A percentile compares a stretch with the other conserved stretches of the same genome.
Evolutionary conservation across 768 basidiomycete species (phyloP).

Genomic region (Termitomyces titanicus): DNA sequence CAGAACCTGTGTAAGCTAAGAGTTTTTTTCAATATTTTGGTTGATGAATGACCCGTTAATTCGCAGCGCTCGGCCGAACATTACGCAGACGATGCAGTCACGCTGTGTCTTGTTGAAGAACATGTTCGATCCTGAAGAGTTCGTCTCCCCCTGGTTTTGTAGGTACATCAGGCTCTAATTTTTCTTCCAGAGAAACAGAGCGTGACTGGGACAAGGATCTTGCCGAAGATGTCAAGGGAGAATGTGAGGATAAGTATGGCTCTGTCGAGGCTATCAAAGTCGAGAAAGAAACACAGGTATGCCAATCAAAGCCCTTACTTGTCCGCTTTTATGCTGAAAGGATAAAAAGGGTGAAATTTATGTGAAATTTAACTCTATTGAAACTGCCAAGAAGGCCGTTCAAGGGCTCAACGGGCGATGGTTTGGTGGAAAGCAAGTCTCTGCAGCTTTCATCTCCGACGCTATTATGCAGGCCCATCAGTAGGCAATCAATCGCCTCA

Average conservation of each 20-base stretch:
- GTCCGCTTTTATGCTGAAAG: background rate
- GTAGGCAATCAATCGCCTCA: slow-evolving; percentile 34
- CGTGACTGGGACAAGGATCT: slow-evolving; percentile 96
- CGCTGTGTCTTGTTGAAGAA: slow-evolving; percentile 86
- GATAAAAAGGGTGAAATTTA: slow-evolving; percentile 90
- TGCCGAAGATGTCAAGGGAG: slow-evolving; percentile 92
- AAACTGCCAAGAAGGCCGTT: slow-evolving; percentile 78
- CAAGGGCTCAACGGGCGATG: slow-evolving; percentile 93
- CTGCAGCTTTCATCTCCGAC: slow-evolving; percentile 87
- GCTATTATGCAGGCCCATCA: slow-evolving; percentile 92
- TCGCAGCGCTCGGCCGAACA: slow-evolving; percentile 67
- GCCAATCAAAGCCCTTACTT: background rate
- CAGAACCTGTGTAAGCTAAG: slow-evolving; percentile 56
- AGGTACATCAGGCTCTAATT: background rate
- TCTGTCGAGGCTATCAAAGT: slow-evolving; percentile 84
- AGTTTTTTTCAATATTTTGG: background rate
- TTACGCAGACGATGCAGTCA: slow-evolving; percentile 86
- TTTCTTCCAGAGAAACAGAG: slow-evolving; percentile 75
- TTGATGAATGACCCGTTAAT: slow-evolving; percentile 13
- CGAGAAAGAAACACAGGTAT: slow-evolving; percentile 88
- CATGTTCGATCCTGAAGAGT: slow-evolving; percentile 99
- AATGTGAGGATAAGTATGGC: slow-evolving; percentile 92
- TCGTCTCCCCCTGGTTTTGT: slow-evolving; percentile 25
- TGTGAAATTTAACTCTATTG: slow-evolving; percentile 81
- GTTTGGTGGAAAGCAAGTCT: slow-evolving; percentile 91